Evolutionary conservation across 2,329 filamentous ascomycete species (phyloP).

Genomic region (Paraconiothyrium brasiliense): DNA sequence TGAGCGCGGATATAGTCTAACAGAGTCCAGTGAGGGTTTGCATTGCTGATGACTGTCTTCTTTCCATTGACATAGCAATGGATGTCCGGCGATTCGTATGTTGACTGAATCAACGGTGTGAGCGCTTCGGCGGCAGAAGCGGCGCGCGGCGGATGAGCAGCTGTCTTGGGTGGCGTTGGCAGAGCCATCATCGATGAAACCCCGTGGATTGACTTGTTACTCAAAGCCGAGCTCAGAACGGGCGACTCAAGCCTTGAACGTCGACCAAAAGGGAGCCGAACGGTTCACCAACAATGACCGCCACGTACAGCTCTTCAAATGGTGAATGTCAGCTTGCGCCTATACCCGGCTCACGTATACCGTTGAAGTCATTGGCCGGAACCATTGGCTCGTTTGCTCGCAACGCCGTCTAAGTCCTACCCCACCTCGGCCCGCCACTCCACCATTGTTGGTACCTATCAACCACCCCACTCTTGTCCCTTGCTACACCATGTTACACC

Average conservation of each 20-base stretch:
- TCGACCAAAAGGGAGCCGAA: not conserved
- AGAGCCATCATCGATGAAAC: slow-evolving; percentile 35
- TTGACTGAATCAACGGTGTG: slow-evolving; percentile 74
- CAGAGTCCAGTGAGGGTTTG: slow-evolving; percentile 89
- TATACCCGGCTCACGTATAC: not conserved
- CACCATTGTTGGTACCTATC: not conserved
- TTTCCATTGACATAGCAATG: slow-evolving; percentile 94
- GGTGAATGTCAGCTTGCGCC: not conserved
- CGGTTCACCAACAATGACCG: not conserved
- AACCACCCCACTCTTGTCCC: slow-evolving; percentile 35
- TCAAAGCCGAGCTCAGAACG: not conserved
- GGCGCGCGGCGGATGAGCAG: slow-evolving; percentile 36
- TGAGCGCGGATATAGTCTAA: slow-evolving; percentile 84
- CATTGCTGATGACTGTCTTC: slow-evolving; percentile 80
- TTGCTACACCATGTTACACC: slow-evolving; percentile 16
- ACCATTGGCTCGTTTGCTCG: not conserved
- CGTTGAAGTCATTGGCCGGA: not conserved
- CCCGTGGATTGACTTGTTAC: not conserved
- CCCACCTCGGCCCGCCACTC: not conserved
- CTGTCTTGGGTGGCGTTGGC: slow-evolving; percentile 42
- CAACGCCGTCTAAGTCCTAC: not conserved
- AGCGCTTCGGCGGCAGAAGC: slow-evolving; percentile 55
- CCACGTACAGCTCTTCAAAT: slow-evolving; percentile 6
- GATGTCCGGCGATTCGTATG: slow-evolving; percentile 76
- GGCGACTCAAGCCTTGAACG: not conserved